phyloP scores from a whole-genome alignment of 2,329 filamentous ascomycete genomes.

The Parafenestella ontariensis region DNA sequence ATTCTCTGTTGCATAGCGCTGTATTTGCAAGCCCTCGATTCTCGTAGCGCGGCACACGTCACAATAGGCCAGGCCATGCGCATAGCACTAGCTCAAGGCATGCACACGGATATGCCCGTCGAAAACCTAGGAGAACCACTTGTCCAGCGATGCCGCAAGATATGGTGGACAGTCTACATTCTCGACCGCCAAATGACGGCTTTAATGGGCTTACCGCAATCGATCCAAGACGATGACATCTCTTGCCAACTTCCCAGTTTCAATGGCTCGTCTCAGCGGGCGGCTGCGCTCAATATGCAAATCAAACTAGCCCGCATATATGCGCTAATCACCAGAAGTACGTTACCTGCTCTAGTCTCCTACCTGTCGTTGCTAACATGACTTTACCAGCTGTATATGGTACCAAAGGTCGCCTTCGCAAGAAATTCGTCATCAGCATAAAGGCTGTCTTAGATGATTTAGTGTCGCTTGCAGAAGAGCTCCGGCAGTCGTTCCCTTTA shows the following conservation, averaged over 20 bases:
- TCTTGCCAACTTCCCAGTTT: slow-evolving; percentile 56
- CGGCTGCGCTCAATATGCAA: slow-evolving; percentile 54
- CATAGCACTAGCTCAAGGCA: slow-evolving; percentile 57
- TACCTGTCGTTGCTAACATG: neutral
- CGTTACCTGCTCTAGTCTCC: slow-evolving; percentile 18
- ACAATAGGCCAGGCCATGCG: slow-evolving; percentile 61
- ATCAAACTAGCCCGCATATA: slow-evolving; percentile 56
- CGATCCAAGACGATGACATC: slow-evolving; percentile 60
- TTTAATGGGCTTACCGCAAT: slow-evolving; percentile 60
- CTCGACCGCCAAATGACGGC: slow-evolving; percentile 63
- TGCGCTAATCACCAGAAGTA: slow-evolving; percentile 55
- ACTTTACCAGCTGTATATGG: slow-evolving; percentile 51
- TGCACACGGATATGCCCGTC: slow-evolving; percentile 61
- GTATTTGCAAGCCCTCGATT: slow-evolving; percentile 61
- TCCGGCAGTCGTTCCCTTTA: slow-evolving; percentile 48
- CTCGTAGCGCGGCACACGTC: slow-evolving; percentile 55
- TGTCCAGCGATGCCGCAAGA: slow-evolving; percentile 57
- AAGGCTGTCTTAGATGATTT: slow-evolving; percentile 51
- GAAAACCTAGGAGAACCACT: slow-evolving; percentile 50
- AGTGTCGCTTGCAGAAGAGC: slow-evolving; percentile 51
- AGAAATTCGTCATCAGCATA: slow-evolving; percentile 42
- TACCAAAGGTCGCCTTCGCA: slow-evolving; percentile 56
- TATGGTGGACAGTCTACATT: slow-evolving; percentile 64
- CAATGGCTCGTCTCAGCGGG: slow-evolving; percentile 47
- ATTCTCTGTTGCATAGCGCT: slow-evolving; percentile 61